Evolutionary conservation across 1,139 yeast species (phyloP).

Genomic region (Blastobotrys malaysiensis): DNA sequence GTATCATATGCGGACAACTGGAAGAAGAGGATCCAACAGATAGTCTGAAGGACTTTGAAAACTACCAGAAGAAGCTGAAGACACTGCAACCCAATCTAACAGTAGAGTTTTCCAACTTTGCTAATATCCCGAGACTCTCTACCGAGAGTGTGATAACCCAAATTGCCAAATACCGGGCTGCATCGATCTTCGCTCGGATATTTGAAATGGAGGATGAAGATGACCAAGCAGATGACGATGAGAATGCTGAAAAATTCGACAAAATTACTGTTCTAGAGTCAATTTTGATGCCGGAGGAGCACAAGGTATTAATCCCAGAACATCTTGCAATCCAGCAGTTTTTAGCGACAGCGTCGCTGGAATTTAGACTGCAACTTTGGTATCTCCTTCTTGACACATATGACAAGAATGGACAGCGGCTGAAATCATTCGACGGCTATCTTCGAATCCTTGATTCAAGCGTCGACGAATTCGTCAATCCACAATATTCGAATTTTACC

Average conservation of each 20-base stretch:
- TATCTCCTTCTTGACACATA: conserved; percentile 62
- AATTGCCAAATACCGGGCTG: conserved; percentile 59
- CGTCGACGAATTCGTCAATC: conserved; percentile 36
- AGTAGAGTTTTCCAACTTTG: conserved; percentile 35
- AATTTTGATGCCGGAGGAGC: conserved; percentile 38
- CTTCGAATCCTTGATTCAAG: conserved; percentile 45
- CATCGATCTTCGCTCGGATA: conserved; percentile 59
- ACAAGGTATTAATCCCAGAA: conserved; percentile 28
- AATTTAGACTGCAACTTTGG: conserved; percentile 72
- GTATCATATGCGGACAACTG: conserved; percentile 37
- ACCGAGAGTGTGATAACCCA: conserved; percentile 51
- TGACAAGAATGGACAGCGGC: conserved; percentile 37
- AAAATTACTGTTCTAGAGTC: conserved; percentile 48
- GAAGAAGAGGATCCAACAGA: conserved; percentile 29
- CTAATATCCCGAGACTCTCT: conserved; percentile 56
- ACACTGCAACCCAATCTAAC: conserved; percentile 18
- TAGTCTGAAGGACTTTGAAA: conserved; percentile 27
- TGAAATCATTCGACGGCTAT: conserved; percentile 50
- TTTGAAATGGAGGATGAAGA: conserved; percentile 29
- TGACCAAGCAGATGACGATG: conserved; percentile 18
- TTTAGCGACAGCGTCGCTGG: conserved; percentile 56
- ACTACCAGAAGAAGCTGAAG: conserved; percentile 17
- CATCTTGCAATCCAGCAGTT: conserved; percentile 53
- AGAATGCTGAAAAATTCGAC: conserved; percentile 13
- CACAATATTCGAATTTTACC: conserved; percentile 20